Evolutionary conservation across 805 yeast species (phyloP), one percentile per base, ranked within the genome.

Genomic region (Kazachstania taianensis): DNA sequence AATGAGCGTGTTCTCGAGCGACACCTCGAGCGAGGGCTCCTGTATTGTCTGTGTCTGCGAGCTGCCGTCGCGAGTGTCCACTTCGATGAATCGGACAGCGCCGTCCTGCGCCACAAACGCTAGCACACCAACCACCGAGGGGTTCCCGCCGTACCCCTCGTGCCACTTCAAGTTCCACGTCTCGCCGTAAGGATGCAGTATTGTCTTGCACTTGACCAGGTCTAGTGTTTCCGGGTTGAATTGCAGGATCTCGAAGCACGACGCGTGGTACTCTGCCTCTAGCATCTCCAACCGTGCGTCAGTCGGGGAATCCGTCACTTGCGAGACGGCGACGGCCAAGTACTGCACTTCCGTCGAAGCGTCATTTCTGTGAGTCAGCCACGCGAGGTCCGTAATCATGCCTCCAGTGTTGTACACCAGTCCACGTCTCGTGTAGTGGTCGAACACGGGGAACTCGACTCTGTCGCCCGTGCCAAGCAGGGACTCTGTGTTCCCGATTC

Each of bases 51-150:
- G 49, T 4, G 76, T 46, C 38, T 73, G 74, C 4, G 74, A 51
- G 5, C 60, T 52, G 0, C 87, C 86, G 51, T 75, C 80, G 8
- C 25, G 8, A n/a, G 12, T 9, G 15, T 31, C 17, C 0, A 75
- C 46, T 32, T 64, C 63, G 13, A 76, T 49, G 5, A 77, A 46
- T 38, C 73, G 74, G 4, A 75, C 52, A 5, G 61, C 52, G 0
- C 87, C 87, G 51, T 75, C 80, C 28, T 72, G 71, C 41, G 73
- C 72, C 0, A 64, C 62, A 8, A 73, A 75, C 5, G 67, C 67
- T n/a, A 78, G 44, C 0, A 69, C 59, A 2, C 75, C 75, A 12
- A 68, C 30, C 2, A 26, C 25, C 5, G 41, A 34, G 8, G 42
- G 41, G 0, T 33, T 20, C 19, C 36, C 32, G 25, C 23, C 25